phyloP scores from a whole-genome alignment of 2,329 filamentous ascomycete species.

The Bimuria novae-zelandiae region DNA sequence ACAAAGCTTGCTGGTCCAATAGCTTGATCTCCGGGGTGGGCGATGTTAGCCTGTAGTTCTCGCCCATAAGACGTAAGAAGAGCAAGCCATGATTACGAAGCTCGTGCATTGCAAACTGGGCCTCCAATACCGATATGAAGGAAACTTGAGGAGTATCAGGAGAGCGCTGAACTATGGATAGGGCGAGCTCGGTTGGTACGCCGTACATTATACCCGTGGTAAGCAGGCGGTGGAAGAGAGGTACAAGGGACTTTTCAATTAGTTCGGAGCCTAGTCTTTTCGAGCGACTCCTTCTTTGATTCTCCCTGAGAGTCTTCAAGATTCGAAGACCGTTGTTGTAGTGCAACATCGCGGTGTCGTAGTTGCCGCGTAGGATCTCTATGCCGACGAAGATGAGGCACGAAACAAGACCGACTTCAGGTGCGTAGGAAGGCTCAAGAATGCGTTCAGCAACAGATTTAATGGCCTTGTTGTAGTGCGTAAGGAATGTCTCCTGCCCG shows the following conservation, averaged over 20 bases:
- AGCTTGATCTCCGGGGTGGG: conserved; percentile 10
- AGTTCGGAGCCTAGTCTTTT: conserved; percentile 2
- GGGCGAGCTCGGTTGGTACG: conserved; percentile 13
- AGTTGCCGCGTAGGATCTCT: conserved; percentile 51
- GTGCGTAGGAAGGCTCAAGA: conserved; percentile 35
- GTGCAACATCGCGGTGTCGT: conserved; percentile 47
- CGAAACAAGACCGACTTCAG: conserved; percentile 47
- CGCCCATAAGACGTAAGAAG: conserved; percentile 14
- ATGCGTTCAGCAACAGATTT: conserved; percentile 38
- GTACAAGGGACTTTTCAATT: conserved; percentile 23
- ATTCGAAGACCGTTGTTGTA: conserved; percentile 52
- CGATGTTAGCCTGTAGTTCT: neutral
- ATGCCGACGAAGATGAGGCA: conserved; percentile 52
- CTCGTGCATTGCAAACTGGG: conserved; percentile 22
- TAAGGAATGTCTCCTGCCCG: conserved; percentile 34
- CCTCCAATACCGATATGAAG: conserved; percentile 20
- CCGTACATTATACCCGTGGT: conserved; percentile 26
- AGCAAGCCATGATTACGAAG: conserved; percentile 27
- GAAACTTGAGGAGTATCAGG: conserved; percentile 3
- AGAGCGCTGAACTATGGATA: conserved; percentile 8
- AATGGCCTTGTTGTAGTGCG: conserved; percentile 51
- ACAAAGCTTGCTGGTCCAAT: conserved; percentile 12
- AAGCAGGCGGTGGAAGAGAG: conserved; percentile 28
- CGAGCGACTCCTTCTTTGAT: neutral
- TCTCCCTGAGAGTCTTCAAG: conserved; percentile 20